Evolutionary conservation across 1,139 yeast species (phyloP).

Genomic region (Yamadazyma oceani): DNA sequence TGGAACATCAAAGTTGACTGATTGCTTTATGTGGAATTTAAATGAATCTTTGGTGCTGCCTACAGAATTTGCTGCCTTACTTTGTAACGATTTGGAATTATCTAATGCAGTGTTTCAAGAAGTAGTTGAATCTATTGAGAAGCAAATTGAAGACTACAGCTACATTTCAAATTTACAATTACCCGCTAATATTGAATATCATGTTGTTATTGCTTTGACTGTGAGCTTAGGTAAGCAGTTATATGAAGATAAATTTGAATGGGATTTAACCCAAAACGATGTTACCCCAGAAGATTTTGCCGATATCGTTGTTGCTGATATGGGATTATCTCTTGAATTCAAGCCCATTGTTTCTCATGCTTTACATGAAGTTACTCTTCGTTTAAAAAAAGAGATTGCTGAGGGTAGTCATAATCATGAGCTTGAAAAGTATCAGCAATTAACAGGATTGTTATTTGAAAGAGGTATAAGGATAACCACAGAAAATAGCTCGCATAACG

Average conservation of each 20-base stretch:
- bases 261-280: conserved; percentile 74
- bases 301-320: conserved; percentile 72
- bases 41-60: conserved; percentile 81
- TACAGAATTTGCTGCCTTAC: conserved; percentile 74
- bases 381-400: conserved; percentile 79
- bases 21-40: conserved; percentile 87
- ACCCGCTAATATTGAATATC: conserved; percentile 64
- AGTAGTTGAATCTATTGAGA: conserved; percentile 68
- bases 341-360: conserved; percentile 89
- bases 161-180: conserved; percentile 59
- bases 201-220: conserved; percentile 77
- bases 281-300: conserved; percentile 87
- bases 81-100: conserved; percentile 81
- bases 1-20: conserved; percentile 61
- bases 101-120: conserved; percentile 63
- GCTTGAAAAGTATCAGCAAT: conserved; percentile 45
- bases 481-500: conserved; percentile 45
- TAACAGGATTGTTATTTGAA: conserved; percentile 45
- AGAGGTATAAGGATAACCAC: conserved; percentile 46
- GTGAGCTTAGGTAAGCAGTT: conserved; percentile 82
- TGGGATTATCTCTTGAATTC: conserved; percentile 84
- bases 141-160: conserved; percentile 74
- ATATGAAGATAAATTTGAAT: conserved; percentile 91
- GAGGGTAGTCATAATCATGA: conserved; percentile 66
- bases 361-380: conserved; percentile 73